Evolutionary conservation across 2,329 filamentous ascomycete species (phyloP).

Genomic region (Botrytis sinoallii): DNA sequence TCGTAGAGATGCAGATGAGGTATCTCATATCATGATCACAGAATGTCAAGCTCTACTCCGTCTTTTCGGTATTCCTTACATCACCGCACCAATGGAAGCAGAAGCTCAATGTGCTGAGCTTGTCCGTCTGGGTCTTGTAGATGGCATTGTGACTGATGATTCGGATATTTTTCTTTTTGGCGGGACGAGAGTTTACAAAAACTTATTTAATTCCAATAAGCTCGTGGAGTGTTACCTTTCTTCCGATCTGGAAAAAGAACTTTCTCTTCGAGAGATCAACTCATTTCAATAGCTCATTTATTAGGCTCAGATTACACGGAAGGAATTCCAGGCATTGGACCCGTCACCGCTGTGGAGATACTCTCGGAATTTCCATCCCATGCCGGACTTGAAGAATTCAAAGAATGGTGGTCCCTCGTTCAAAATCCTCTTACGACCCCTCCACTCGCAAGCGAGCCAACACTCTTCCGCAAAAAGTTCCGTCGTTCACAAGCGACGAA

Average conservation of each 20-base stretch:
- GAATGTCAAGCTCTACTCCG: slow-evolving; percentile 90
- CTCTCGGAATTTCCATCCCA: slow-evolving; percentile 74
- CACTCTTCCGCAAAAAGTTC: slow-evolving; percentile 79
- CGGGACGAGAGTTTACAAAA: slow-evolving; percentile 95
- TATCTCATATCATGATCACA: slow-evolving; percentile 91
- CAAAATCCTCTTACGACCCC: slow-evolving; percentile 58
- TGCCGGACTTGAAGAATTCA: slow-evolving; percentile 67
- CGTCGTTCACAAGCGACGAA: slow-evolving; percentile 75
- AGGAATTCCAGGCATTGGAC: slow-evolving; percentile 83
- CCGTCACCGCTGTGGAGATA: slow-evolving; percentile 92
- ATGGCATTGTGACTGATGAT: slow-evolving; percentile 97
- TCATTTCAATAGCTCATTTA: slow-evolving; percentile 87
- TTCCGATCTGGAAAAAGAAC: slow-evolving; percentile 80
- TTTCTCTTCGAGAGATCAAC: slow-evolving; percentile 82
- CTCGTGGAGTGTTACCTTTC: slow-evolving; percentile 94
- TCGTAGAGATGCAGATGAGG: slow-evolving; percentile 90
- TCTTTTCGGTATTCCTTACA: slow-evolving; percentile 91
- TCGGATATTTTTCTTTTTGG: slow-evolving; percentile 96
- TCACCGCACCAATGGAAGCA: slow-evolving; percentile 98
- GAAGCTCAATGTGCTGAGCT: slow-evolving; percentile 96
- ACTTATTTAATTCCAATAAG: slow-evolving; percentile 99
- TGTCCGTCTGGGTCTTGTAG: slow-evolving; percentile 80
- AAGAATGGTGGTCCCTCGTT: slow-evolving; percentile 80
- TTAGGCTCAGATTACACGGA: slow-evolving; percentile 95
- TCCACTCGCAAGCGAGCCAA: slow-evolving; percentile 56